Evolutionary conservation across 768 basidiomycete genomes (phyloP).

Genomic region (Botryobasidium botryosum): DNA sequence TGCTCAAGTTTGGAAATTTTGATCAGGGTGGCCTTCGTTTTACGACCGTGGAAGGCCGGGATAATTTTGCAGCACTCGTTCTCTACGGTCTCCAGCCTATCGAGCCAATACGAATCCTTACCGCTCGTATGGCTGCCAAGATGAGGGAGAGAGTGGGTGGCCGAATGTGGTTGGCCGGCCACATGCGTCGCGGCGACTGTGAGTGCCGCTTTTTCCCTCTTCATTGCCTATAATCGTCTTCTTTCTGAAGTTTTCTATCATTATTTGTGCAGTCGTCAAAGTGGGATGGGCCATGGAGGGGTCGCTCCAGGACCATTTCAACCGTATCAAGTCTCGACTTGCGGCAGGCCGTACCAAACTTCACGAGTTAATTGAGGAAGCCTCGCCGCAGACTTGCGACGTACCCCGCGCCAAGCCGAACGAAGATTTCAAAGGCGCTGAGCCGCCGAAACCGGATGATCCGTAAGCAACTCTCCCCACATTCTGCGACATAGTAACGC

Average conservation of each 20-base stretch:
- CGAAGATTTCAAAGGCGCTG: not conserved
- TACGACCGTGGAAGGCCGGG: constrained; percentile 19
- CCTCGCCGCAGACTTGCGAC: not conserved
- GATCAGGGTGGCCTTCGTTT: constrained; percentile 22
- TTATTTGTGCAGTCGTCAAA: constrained; percentile 13
- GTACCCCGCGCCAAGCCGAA: constrained; percentile 10
- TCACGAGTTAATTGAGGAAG: not conserved
- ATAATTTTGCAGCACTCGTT: constrained; percentile 21
- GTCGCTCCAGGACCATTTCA: constrained; percentile 22
- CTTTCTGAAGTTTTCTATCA: not conserved
- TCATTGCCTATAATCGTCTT: not conserved
- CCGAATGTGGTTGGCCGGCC: constrained; percentile 13
- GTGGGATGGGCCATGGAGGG: constrained; percentile 23
- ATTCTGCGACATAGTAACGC: no score
- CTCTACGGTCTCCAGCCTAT: constrained; percentile 19
- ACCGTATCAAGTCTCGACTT: constrained; percentile 19
- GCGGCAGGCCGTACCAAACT: constrained; percentile 16
- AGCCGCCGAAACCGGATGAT: constrained; percentile 10
- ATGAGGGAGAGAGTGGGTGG: constrained; percentile 18
- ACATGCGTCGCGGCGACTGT: constrained; percentile 14
- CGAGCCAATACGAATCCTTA: constrained; percentile 18
- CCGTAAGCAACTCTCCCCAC: constrained; percentile 7
- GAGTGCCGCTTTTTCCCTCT: not conserved
- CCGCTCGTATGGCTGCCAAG: constrained; percentile 18
- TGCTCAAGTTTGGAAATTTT: not conserved